These are phyloP conservation scores for Aspergillus alliaceus DNA, from an alignment of 2,329 filamentous ascomycete genomes.

Conservation along the genomic window DNA sequence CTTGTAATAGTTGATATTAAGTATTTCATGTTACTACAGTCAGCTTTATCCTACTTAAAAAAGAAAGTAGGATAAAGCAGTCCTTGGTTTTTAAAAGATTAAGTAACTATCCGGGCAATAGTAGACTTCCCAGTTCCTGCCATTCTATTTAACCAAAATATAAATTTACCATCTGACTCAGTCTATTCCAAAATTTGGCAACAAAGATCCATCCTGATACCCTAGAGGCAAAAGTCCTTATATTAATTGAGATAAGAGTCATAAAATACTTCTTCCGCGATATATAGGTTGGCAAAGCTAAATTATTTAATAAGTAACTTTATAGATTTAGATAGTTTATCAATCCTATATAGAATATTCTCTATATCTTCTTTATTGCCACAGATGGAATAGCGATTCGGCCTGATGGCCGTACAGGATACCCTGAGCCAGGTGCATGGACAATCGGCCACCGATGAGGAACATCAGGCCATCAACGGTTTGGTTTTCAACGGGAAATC, in stretches of 20 bases:
- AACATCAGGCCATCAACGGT: too few relatives aligned
- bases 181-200: constrained; percentile 22
- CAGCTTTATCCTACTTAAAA: constrained; percentile 33
- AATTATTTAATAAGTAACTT: too few relatives aligned
- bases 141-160: constrained; percentile 38
- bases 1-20: constrained; percentile 41
- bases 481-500: too few relatives aligned
- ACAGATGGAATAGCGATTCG: too few relatives aligned
- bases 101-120: constrained; percentile 4
- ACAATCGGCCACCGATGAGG: too few relatives aligned
- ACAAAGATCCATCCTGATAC: constrained; percentile 18
- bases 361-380: constrained; percentile 9
- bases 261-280: not conserved
- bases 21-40: constrained; percentile 36
- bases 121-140: constrained; percentile 16
- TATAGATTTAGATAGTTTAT: too few relatives aligned
- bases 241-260: constrained; percentile 14
- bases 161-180: too few relatives aligned
- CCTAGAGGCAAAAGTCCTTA: constrained; percentile 22
- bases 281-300: not conserved
- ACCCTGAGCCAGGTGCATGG: too few relatives aligned
- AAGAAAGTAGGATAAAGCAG: constrained; percentile 32
- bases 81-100: not conserved
- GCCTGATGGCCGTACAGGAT: too few relatives aligned
- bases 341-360: too few relatives aligned